Conservation (phyloP, 1,284 basidiomycete genomes). For the Coriolopsis trogii region DNA sequence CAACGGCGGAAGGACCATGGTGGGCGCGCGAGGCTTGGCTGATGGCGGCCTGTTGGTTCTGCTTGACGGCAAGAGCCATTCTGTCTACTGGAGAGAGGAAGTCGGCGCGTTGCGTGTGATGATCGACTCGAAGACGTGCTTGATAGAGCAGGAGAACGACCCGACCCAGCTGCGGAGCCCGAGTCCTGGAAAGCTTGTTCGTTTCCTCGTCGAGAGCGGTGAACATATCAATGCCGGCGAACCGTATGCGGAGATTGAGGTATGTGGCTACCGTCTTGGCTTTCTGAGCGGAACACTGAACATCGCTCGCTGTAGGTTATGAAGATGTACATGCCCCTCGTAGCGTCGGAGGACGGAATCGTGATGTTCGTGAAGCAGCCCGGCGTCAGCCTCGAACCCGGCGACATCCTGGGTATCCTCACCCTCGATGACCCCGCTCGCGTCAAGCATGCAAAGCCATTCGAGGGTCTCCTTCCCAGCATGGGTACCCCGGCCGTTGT, state of each 20-base stretch:
- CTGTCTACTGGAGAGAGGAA: slow-evolving; percentile 98
- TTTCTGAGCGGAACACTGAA: slow-evolving; percentile 2
- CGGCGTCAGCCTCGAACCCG: slow-evolving; percentile 95
- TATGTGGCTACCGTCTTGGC: slow-evolving; percentile 34
- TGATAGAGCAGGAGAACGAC: slow-evolving; percentile 99
- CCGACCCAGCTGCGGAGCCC: slow-evolving; percentile 97
- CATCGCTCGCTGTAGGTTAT: slow-evolving; percentile 67
- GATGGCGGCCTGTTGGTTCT: slow-evolving; percentile 95
- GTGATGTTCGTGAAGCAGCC: slow-evolving; percentile 99
- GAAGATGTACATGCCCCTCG: slow-evolving; percentile 99
- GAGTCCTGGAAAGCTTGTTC: slow-evolving; percentile 95
- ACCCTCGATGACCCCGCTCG: slow-evolving; percentile 96
- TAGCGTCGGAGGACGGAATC: slow-evolving; percentile 94
- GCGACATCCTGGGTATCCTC: slow-evolving; percentile 97
- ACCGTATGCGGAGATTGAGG: slow-evolving; percentile 98
- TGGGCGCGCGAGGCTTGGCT: slow-evolving; percentile 88
- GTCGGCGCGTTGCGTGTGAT: slow-evolving; percentile 93
- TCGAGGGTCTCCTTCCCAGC: slow-evolving; percentile 88
- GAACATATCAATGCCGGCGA: slow-evolving; percentile 97
- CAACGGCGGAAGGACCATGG: slow-evolving; percentile 91
- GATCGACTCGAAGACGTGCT: slow-evolving; percentile 96
- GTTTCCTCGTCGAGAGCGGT: slow-evolving; percentile 95
- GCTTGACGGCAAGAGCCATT: slow-evolving; percentile 94
- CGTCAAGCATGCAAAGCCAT: slow-evolving; percentile 98
- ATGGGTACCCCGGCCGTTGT: slow-evolving; percentile 87